Evolutionary conservation across 345 rosid species (phyloP).

Genomic region (Salix caprea): DNA sequence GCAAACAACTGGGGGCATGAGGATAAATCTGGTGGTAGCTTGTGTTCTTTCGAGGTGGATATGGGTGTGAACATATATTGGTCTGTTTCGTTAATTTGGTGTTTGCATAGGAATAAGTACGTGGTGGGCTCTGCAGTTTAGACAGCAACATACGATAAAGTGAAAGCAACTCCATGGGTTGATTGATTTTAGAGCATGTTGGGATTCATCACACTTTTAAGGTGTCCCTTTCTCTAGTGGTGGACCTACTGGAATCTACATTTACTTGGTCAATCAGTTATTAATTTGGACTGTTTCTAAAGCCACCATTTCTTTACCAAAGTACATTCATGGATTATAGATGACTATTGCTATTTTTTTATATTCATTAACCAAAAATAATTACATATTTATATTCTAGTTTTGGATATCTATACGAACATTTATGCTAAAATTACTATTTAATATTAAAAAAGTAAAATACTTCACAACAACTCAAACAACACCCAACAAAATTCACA

Average conservation of each 20-base stretch:
- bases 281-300: neutral
- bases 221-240: neutral
- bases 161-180: neutral
- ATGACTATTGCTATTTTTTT: no score
- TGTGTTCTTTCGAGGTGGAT: no score
- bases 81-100: neutral
- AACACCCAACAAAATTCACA: no score
- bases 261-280: neutral
- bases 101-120: neutral
- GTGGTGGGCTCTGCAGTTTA: neutral
- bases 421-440: no score
- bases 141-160: neutral
- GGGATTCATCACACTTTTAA: neutral
- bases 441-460: no score
- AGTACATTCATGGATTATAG: neutral
- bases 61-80: no score
- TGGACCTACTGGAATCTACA: neutral
- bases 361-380: no score
- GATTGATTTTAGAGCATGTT: constrained; percentile 12
- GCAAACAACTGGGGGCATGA: no score
- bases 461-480: no score
- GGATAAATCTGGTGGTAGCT: no score
- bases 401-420: no score
- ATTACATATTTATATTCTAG: no score
- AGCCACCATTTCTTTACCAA: neutral